These are phyloP conservation scores for Chalaropsis thielavioides DNA, from an alignment of 2,329 filamentous ascomycete species.

Conservation along the genomic window DNA sequence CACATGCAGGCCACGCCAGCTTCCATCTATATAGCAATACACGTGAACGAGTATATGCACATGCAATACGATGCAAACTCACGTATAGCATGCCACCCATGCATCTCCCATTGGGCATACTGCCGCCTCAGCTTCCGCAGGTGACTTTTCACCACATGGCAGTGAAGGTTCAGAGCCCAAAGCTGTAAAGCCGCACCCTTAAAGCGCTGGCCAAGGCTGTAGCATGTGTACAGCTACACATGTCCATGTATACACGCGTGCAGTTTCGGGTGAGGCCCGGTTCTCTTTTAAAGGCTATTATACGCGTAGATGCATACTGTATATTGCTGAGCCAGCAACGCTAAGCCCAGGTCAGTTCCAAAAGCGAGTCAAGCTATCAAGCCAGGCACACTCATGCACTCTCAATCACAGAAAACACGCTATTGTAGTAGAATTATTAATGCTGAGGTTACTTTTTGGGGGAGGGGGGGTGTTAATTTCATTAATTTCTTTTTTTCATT, in stretches of 20 bases:
- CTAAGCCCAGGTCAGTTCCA: background rate
- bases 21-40: background rate
- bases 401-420: background rate
- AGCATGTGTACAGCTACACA: too few species aligned
- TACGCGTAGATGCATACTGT: background rate
- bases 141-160: background rate
- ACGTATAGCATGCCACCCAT: background rate
- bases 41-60: too few species aligned
- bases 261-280: background rate
- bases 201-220: background rate
- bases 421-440: background rate
- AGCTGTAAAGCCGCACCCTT: background rate
- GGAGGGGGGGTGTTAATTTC: too few species aligned
- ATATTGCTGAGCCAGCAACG: background rate
- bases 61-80: background rate
- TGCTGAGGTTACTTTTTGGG: background rate
- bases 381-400: background rate
- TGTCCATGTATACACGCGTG: background rate
- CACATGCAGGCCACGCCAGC: background rate
- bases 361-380: background rate
- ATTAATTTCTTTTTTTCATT: too few species aligned
- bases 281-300: background rate
- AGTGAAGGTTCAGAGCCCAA: background rate
- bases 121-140: background rate
- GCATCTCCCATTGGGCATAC: background rate